Evolutionary conservation across 768 basidiomycete genomes (phyloP).

Genomic region (Panaeolus papilionaceus): DNA sequence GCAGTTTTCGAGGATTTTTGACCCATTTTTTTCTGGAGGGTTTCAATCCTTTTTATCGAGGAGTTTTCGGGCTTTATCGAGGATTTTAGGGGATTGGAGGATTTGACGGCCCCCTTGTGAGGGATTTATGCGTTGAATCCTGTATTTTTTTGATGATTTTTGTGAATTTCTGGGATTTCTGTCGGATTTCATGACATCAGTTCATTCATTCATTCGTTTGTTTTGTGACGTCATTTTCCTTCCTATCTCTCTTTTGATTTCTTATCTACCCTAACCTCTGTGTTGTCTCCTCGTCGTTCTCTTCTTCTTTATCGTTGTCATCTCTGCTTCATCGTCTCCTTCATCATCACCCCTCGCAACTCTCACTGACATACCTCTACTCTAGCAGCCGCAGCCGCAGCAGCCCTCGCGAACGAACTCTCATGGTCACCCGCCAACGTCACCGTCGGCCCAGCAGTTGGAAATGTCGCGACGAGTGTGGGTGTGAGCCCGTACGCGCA

Average conservation of each 20-base stretch:
- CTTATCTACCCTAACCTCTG: too few relatives aligned
- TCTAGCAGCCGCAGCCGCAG: conserved; percentile 25
- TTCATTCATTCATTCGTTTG: background rate
- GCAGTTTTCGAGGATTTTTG: background rate
- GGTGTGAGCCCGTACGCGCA: background rate
- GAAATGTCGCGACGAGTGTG: background rate
- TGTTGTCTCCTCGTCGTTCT: too few relatives aligned
- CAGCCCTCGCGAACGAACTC: conserved; percentile 28
- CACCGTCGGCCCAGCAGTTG: background rate
- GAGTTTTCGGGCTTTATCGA: too few relatives aligned
- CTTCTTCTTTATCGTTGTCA: too few relatives aligned
- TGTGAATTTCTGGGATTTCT: background rate
- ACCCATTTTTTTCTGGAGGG: too few relatives aligned
- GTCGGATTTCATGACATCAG: conserved; percentile 10
- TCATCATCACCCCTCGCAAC: too few relatives aligned
- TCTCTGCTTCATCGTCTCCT: too few relatives aligned
- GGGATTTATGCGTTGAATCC: background rate
- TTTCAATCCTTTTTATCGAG: too few relatives aligned
- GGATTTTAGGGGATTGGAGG: too few relatives aligned
- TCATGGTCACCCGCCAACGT: conserved; percentile 24
- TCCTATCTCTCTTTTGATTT: background rate
- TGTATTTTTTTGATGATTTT: background rate
- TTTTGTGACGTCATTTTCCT: background rate
- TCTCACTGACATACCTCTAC: background rate
- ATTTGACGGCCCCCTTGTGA: background rate